These are phyloP conservation scores for Rugosomyces carneus DNA, from an alignment of 1,284 basidiomycete genomes.

Conservation along the genomic window DNA sequence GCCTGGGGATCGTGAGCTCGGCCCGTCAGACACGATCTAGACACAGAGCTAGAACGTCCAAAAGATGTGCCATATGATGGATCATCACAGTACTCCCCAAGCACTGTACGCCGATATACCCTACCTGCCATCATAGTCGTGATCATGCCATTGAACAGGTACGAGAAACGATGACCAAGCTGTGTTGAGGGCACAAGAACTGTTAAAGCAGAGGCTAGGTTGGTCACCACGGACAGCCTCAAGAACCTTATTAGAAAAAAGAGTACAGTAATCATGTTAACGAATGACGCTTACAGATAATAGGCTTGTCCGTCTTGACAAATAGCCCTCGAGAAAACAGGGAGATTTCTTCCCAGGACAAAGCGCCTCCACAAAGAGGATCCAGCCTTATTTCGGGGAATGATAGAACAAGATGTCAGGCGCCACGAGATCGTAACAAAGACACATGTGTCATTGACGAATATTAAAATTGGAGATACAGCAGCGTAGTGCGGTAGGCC, in stretches of 20 bases:
- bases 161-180: conserved; percentile 4
- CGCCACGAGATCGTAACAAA: conserved; percentile 10
- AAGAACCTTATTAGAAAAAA: neutral
- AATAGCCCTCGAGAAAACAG: neutral
- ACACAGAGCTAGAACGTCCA: too few species aligned
- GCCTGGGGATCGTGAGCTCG: too few species aligned
- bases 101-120: conserved; percentile 9
- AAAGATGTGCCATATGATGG: neutral
- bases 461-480: conserved; percentile 1
- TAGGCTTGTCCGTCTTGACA: conserved; percentile 1
- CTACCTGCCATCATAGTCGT: neutral
- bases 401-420: too few species aligned
- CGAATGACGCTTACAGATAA: too few species aligned
- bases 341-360: neutral
- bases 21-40: too few species aligned
- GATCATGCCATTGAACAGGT: neutral
- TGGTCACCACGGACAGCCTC: conserved; percentile 7
- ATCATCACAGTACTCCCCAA: conserved; percentile 5
- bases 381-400: neutral
- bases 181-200: neutral
- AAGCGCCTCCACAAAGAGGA: neutral
- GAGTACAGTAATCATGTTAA: too few species aligned
- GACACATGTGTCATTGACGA: conserved; percentile 7
- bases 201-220: conserved; percentile 1
- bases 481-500: neutral